Percentiles rank a stretch among this genome's conserved stretches.
phyloP scores from a whole-genome alignment of 106 monocot genomes.

The Dendrobium catenatum region DNA sequence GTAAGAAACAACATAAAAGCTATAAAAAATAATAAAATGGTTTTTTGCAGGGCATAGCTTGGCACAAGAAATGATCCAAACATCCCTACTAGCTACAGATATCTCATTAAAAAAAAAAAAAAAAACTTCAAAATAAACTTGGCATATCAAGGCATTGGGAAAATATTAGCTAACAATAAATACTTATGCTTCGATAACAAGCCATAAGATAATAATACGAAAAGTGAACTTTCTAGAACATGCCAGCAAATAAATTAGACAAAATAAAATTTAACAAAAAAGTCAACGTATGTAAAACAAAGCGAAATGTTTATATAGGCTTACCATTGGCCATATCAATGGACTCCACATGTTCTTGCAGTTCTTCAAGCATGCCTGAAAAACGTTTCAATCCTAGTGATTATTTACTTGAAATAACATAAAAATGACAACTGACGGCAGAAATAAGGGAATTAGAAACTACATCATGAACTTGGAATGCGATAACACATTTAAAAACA shows the following conservation, averaged over 20 bases:
- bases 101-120: not conserved
- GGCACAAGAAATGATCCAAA: too few species aligned
- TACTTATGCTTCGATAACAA: not conserved
- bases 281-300: not conserved
- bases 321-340: conserved; percentile 98
- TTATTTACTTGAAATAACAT: not conserved
- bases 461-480: too few species aligned
- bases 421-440: not conserved
- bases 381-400: not conserved
- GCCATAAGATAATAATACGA: not conserved
- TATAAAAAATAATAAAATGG: too few species aligned
- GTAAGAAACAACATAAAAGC: too few species aligned
- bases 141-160: not conserved
- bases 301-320: not conserved
- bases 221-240: not conserved
- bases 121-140: not conserved
- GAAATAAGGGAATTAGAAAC: not conserved
- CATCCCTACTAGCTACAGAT: not conserved
- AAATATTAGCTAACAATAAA: not conserved
- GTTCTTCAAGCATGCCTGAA: conserved; percentile 76
- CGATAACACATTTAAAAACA: not conserved
- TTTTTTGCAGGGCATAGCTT: too few species aligned
- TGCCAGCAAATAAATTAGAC: not conserved
- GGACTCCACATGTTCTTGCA: conserved; percentile 88
- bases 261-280: not conserved